These are phyloP conservation scores for Aspergillus neoniger DNA, from an alignment of 2,329 filamentous ascomycete species.

Conservation along the genomic window DNA sequence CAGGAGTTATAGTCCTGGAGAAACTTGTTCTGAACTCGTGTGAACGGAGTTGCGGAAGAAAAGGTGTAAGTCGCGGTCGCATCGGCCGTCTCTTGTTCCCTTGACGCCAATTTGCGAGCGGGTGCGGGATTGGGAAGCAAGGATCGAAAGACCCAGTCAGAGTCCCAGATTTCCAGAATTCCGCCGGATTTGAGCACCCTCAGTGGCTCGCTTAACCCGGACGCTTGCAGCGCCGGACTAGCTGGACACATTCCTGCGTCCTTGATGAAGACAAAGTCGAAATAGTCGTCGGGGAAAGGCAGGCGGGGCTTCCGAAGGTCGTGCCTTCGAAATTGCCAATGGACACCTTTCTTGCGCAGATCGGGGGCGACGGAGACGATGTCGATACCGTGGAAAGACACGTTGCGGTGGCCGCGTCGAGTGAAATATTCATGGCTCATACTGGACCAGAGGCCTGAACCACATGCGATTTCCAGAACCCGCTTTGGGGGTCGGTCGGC, in stretches of 20 bases:
- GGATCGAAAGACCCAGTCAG: constrained; percentile 80
- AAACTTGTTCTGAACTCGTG: constrained; percentile 76
- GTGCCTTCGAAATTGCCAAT: constrained; percentile 86
- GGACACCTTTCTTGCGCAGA: constrained; percentile 70
- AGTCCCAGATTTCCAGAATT: constrained; percentile 84
- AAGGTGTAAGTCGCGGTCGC: constrained; percentile 79
- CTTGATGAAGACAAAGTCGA: constrained; percentile 87
- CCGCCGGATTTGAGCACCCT: constrained; percentile 77
- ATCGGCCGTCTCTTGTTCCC: constrained; percentile 65
- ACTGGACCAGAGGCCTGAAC: constrained; percentile 85
- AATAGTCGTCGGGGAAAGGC: constrained; percentile 77
- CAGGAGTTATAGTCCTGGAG: constrained; percentile 81
- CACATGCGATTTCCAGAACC: constrained; percentile 85
- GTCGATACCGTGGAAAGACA: constrained; percentile 81
- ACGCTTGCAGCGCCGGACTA: constrained; percentile 55
- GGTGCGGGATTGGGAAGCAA: constrained; percentile 74
- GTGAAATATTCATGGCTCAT: constrained; percentile 81
- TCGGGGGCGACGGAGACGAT: constrained; percentile 71
- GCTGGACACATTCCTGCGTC: constrained; percentile 73
- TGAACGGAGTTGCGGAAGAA: constrained; percentile 78
- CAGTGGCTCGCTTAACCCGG: constrained; percentile 70
- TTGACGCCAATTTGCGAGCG: constrained; percentile 57
- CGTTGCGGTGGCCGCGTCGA: constrained; percentile 65
- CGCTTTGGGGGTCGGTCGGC: constrained; percentile 68
- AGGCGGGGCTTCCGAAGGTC: constrained; percentile 75